Base-by-base conservation (phyloP, 2,329 filamentous ascomycete genomes). In the Colletotrichum sp. region DNA sequence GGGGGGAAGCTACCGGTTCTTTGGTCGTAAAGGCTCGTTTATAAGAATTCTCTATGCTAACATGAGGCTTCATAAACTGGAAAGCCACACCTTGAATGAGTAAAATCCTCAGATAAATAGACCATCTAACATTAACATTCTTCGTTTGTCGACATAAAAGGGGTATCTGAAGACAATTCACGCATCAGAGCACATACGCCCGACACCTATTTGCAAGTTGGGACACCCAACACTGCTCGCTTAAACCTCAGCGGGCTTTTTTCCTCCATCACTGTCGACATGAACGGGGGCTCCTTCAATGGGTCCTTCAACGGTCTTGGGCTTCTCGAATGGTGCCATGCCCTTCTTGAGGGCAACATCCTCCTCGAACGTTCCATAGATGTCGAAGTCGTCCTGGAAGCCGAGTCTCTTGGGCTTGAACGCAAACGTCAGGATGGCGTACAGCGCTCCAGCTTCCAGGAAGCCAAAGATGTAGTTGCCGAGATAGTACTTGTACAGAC, bases 401-500 rank as follows among this genome's bases (percentile, higher is more conserved):
- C 75, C 76, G 7, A 76, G 60, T 6, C 72, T 39, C 16, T 61
- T 67, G 6, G 76, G 76, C 65, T 73, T 78, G 52, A 68, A 78
- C 6, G 55, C 27, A 4, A 77, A 77, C 2, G 71, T 75, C 25
- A 78, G 52, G 6, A 72, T 22, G 3, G 75, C 72, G 10, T 78
- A 78, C 13, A 78, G 65, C 4, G 62, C 36, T 1, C 67, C 71
- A 13, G 76, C 76, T 30, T 77, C 75, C 10, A 74, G 22, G 55
- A 78, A 78, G 4, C 75, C 76, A 28, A 78, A 78, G 9, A 78
- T 68, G 65, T 78, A 78, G 39, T 78, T 78, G 28, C 76, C 76
- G 9, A 75, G 75, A 55, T 77, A 78, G 34, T 78, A 78, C 36
- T 87, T 77, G 58, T 74, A 71, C 27, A 78, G 74, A 1, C 74